phyloP scores from a whole-genome alignment of 2,329 filamentous ascomycete species.

The Cladosporium sp. region DNA sequence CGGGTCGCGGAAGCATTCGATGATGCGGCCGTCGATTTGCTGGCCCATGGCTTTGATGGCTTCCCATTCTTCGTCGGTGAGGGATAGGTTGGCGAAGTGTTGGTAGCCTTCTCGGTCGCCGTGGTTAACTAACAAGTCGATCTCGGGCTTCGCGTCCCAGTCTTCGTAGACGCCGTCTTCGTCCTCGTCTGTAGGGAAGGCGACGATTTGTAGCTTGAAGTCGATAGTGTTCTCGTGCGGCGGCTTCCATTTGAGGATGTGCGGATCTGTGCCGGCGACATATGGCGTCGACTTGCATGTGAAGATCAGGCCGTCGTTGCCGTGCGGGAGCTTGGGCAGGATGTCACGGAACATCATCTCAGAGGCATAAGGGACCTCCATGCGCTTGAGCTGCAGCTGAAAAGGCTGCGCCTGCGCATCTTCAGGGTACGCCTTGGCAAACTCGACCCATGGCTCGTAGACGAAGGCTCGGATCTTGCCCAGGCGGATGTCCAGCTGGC shows the following conservation, averaged over 20 bases:
- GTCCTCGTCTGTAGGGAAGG: conserved; percentile 71
- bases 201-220: conserved; percentile 70
- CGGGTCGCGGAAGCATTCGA: conserved; percentile 82
- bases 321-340: conserved; percentile 78
- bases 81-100: conserved; percentile 61
- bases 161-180: conserved; percentile 66
- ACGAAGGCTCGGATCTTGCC: conserved; percentile 65
- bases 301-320: conserved; percentile 96
- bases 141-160: conserved; percentile 74
- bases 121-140: conserved; percentile 67
- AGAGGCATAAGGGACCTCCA: conserved; percentile 83
- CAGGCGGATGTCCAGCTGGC: conserved; percentile 81
- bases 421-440: conserved; percentile 60
- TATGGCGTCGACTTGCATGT: conserved; percentile 89
- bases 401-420: conserved; percentile 72
- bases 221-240: conserved; percentile 93
- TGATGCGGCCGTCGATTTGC: conserved; percentile 78
- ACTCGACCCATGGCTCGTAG: conserved; percentile 22
- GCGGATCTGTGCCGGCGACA: conserved; percentile 81
- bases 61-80: conserved; percentile 80
- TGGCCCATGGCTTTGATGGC: conserved; percentile 67
- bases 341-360: conserved; percentile 89
- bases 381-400: conserved; percentile 78
- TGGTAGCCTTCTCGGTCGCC: conserved; percentile 58
- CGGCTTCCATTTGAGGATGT: conserved; percentile 98